Base-by-base conservation (phyloP, 768 basidiomycete genomes). In the Tulasnella sp. region DNA sequence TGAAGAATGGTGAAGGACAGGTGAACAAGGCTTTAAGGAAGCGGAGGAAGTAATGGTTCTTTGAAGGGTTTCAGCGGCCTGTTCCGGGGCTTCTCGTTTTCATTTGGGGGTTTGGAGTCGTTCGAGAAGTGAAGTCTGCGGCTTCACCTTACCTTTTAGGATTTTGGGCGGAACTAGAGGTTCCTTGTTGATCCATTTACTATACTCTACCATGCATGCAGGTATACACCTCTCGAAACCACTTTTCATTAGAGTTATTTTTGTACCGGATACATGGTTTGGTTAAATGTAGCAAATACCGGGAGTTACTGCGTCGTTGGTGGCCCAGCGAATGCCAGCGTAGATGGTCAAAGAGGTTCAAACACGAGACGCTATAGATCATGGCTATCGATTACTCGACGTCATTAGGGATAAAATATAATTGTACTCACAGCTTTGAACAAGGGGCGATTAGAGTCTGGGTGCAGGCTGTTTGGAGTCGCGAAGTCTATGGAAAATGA, bases 1-100 rank as follows among this genome's bases (percentile, higher is more conserved):
- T 90, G 14, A 79, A 79, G 29, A 86, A 87, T 71, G 87, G 85
- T 25, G 86, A 88, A 80, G 77, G 79, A 8, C 80, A 81, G 49
- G 80, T 81, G 38, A 77, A 45, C 19, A 72, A 58, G 22, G 42
- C 49, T 8, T 36, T 80, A 68, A 79, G 78, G 54, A 71, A 45
- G 40, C 34, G 67, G 0, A 70, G 58, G 31, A 64, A 34, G 31
- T 64, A 64, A 34, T 2, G 15, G 31, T 64, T 34, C 29, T 25
- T 64, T 34, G 49, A 8, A 49, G 49, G n/a, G n/a, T n/a, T n/a
- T n/a, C n/a, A n/a, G n/a, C 22, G n/a, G n/a, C n/a, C n/a, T 1
- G 6, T 6, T n/a, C n/a, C 22, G 9, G 19, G 22, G n/a, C n/a
- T 49, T 1, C 49, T 19, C 42, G 22, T 64, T 34, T 64, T 17